phyloP scores from a whole-genome alignment of 805 yeast genomes.

The Torulaspora franciscae region DNA sequence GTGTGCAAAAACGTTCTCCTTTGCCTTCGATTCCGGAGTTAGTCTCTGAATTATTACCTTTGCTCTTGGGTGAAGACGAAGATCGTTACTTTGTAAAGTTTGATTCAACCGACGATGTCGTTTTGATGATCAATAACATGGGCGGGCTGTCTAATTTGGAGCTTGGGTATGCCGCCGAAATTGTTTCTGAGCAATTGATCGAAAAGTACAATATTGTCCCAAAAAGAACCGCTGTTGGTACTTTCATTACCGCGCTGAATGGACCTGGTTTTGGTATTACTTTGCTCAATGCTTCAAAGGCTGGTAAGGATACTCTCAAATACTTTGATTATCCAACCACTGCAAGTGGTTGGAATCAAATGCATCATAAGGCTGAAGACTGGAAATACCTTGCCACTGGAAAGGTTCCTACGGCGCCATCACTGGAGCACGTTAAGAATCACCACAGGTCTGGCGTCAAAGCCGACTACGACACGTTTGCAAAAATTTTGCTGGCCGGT shows the following conservation, averaged over 20 bases:
- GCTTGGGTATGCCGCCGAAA: constrained; percentile 58
- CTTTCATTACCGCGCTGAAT: constrained; percentile 77
- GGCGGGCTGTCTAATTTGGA: constrained; percentile 83
- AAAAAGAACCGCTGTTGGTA: constrained; percentile 58
- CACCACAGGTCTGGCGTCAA: constrained; percentile 29
- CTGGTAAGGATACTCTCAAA: constrained; percentile 36
- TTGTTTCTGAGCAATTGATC: constrained; percentile 47
- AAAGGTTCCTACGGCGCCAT: constrained; percentile 23
- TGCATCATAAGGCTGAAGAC: constrained; percentile 67
- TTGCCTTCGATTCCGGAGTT: constrained; percentile 62
- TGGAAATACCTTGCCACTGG: constrained; percentile 44
- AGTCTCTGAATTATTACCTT: constrained; percentile 48
- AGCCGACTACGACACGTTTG: constrained; percentile 16
- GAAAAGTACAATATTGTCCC: constrained; percentile 51
- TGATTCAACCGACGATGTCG: constrained; percentile 52
- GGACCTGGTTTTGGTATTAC: constrained; percentile 86
- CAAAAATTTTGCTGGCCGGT: constrained; percentile 18
- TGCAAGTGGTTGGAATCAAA: constrained; percentile 53
- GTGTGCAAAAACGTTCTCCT: constrained; percentile 44
- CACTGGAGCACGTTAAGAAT: constrained; percentile 23
- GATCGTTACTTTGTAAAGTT: constrained; percentile 76
- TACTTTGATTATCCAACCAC: constrained; percentile 27
- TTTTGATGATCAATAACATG: constrained; percentile 67
- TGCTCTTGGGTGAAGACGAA: constrained; percentile 54
- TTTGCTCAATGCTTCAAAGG: constrained; percentile 56